Conservation (phyloP, 2,329 filamentous ascomycete genomes). For the Niveomyces coronatus region DNA sequence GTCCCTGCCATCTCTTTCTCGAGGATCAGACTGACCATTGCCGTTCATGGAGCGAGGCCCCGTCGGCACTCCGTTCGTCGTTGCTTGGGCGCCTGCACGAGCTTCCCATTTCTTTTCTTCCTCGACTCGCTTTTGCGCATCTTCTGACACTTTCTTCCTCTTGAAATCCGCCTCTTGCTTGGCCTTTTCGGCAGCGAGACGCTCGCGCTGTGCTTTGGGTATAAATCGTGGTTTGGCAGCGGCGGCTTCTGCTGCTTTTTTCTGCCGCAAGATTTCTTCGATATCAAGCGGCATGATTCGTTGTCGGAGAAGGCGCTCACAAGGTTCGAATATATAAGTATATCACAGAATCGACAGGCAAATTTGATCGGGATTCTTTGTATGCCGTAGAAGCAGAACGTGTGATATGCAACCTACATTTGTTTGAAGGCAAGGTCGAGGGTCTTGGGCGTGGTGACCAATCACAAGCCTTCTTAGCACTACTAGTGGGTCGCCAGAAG, state of each 20-base stretch:
- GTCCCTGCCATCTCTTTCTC: conserved; percentile 31
- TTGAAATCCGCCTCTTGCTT: conserved; percentile 57
- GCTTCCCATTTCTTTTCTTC: conserved; percentile 38
- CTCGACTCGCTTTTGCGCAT: conserved; percentile 63
- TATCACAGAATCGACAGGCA: too few relatives aligned
- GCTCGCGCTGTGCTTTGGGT: conserved; percentile 72
- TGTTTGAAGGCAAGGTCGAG: too few relatives aligned
- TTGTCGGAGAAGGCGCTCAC: too few relatives aligned
- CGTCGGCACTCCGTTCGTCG: conserved; percentile 44
- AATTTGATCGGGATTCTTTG: too few relatives aligned
- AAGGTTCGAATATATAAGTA: too few relatives aligned
- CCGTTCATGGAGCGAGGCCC: conserved; percentile 48
- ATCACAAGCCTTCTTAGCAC: too few relatives aligned
- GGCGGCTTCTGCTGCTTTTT: conserved; percentile 75
- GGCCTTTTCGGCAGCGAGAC: conserved; percentile 67
- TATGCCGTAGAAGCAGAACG: too few relatives aligned
- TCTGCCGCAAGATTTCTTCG: conserved; percentile 75
- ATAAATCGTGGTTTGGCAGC: conserved; percentile 83
- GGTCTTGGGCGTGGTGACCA: too few relatives aligned
- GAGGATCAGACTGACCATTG: conserved; percentile 25
- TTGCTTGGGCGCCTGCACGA: conserved; percentile 18
- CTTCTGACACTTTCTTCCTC: conserved; percentile 34
- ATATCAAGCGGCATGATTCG: conserved; percentile 56
- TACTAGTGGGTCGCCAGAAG: too few relatives aligned
- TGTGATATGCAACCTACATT: too few relatives aligned